Conservation (phyloP, 176 grass and related monocot genomes). For the Aegilops longissima region DNA sequence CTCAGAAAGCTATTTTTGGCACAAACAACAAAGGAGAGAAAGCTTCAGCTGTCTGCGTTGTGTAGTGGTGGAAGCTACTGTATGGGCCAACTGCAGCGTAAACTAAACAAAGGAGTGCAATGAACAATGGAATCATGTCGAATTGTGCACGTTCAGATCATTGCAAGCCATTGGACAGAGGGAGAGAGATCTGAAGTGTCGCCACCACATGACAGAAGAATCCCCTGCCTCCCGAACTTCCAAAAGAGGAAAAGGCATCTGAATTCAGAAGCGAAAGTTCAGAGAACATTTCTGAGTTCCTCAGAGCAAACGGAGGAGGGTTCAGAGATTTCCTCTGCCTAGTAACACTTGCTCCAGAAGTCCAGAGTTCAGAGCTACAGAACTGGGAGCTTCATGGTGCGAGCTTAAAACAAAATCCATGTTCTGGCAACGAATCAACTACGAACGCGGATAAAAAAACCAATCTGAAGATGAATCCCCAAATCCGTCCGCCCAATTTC, state of each 20-base stretch:
- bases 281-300: background rate
- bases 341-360: background rate
- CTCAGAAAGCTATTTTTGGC: background rate
- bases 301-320: background rate
- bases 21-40: background rate
- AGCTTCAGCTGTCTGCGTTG: background rate
- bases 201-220: constrained; percentile 7
- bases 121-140: background rate
- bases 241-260: constrained; percentile 13
- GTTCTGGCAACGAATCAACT: too few relatives aligned
- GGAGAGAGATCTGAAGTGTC: constrained; percentile 8
- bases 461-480: background rate
- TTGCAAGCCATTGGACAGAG: background rate
- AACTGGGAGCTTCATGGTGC: too few relatives aligned
- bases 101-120: background rate
- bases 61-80: background rate
- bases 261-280: background rate
- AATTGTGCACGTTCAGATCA: background rate
- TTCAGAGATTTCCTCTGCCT: background rate
- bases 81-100: background rate
- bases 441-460: background rate
- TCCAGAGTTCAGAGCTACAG: background rate
- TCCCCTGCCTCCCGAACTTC: background rate
- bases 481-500: background rate
- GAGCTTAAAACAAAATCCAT: too few relatives aligned